A percentile compares a stretch with the other conserved stretches of the same genome.
Conservation (phyloP, 2,329 filamentous ascomycete species). For the Colletotrichum tamarilloi region DNA sequence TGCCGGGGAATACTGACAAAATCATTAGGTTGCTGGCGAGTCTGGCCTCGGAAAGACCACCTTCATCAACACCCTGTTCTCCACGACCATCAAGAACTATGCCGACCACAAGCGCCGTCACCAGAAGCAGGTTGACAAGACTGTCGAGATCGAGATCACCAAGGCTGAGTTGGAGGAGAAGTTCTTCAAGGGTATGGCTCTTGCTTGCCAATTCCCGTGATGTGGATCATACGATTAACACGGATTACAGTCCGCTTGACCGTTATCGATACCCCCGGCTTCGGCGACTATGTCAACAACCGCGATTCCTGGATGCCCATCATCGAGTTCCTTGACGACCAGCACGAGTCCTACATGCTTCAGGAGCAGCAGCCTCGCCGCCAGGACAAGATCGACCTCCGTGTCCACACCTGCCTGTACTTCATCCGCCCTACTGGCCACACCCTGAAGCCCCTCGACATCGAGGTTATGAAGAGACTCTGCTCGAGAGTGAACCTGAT, state of each 20-base stretch:
- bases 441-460: slow-evolving; percentile 97
- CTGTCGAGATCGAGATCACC: slow-evolving; percentile 99
- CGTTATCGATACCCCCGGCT: slow-evolving; percentile 98
- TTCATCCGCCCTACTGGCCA: slow-evolving; percentile 99
- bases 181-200: slow-evolving; percentile 94
- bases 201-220: neutral
- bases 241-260: slow-evolving; percentile 85
- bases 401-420: slow-evolving; percentile 98
- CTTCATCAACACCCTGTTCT: slow-evolving; percentile 99
- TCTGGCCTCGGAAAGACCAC: slow-evolving; percentile 99
- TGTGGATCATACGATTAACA: slow-evolving; percentile 27
- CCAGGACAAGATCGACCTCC: slow-evolving; percentile 98
- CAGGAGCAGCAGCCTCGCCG: slow-evolving; percentile 99
- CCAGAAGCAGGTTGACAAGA: slow-evolving; percentile 99
- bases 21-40: slow-evolving; percentile 89
- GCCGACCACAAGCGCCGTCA: slow-evolving; percentile 99
- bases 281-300: slow-evolving; percentile 99
- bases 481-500: slow-evolving; percentile 99
- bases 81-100: slow-evolving; percentile 99
- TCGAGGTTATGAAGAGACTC: slow-evolving; percentile 99
- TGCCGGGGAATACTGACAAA: neutral
- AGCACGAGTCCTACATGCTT: slow-evolving; percentile 99
- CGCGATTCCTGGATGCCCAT: slow-evolving; percentile 99
- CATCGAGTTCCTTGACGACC: slow-evolving; percentile 99
- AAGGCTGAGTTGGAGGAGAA: slow-evolving; percentile 99